phyloP scores from a whole-genome alignment of 768 basidiomycete genomes.

The Naganishia vaughanmartiniae region DNA sequence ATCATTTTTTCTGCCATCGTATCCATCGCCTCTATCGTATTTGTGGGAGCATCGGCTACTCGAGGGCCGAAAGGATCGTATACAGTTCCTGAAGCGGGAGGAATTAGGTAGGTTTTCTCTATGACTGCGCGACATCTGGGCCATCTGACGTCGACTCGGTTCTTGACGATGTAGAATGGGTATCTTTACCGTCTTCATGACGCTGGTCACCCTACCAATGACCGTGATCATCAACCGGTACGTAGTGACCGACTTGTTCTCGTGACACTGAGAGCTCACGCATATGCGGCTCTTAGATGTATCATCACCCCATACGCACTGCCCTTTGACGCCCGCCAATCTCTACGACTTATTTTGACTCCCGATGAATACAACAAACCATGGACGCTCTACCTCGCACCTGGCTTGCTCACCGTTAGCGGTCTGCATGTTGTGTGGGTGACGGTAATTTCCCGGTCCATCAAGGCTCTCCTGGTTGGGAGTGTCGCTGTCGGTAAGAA shows the following conservation, averaged over 20 bases:
- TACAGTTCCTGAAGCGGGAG: slow-evolving; percentile 48
- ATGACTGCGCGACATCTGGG: slow-evolving; percentile 6
- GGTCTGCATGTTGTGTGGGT: slow-evolving; percentile 47
- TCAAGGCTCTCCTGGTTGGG: slow-evolving; percentile 34
- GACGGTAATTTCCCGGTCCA: slow-evolving; percentile 44
- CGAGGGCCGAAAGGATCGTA: slow-evolving; percentile 49
- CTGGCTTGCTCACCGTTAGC: slow-evolving; percentile 46
- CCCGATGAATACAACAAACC: slow-evolving; percentile 46
- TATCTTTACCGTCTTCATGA: slow-evolving; percentile 48
- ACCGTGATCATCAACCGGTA: slow-evolving; percentile 52
- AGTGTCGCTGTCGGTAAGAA: slow-evolving; percentile 19
- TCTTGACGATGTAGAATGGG: slow-evolving; percentile 41
- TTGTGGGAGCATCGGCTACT: slow-evolving; percentile 48
- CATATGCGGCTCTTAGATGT: slow-evolving; percentile 34
- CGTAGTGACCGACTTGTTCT: slow-evolving; percentile 4
- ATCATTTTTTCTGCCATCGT: slow-evolving; percentile 45
- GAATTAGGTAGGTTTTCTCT: slow-evolving; percentile 39
- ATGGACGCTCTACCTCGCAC: slow-evolving; percentile 48
- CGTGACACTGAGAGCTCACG: background rate
- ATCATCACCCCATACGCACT: slow-evolving; percentile 52
- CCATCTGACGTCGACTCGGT: background rate
- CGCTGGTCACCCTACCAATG: slow-evolving; percentile 48
- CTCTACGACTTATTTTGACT: slow-evolving; percentile 47
- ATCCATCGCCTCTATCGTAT: slow-evolving; percentile 49
- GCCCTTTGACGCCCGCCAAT: slow-evolving; percentile 39